Evolutionary conservation across 139 green algal genomes (phyloP), one percentile per base, ranked within the genome.

Genomic region (Microglena sp.): DNA sequence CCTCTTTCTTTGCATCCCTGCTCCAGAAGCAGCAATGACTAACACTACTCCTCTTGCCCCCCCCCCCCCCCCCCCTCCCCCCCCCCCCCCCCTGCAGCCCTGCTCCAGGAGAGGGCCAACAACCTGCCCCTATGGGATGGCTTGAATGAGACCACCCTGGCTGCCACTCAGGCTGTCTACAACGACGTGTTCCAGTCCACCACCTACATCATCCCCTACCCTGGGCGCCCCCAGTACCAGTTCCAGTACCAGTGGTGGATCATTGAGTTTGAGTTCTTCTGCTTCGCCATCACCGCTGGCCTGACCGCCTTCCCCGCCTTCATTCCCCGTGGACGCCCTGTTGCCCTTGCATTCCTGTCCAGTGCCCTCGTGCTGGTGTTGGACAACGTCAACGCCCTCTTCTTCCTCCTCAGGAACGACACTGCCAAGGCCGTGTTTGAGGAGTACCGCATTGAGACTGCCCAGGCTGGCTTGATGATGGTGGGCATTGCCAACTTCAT

Each of bases 161-260:
- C 21, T 5, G 33, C 64, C 0, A 45, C 32, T 15, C 29, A 1
- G 8, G 26, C n/a, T 1, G 5, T 45, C 8, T 70, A 70, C 64
- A 64, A 63, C 15, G 53, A 56, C 2, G 53, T 70, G 11, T 70
- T 70, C 54, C 27, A 44, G 64, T 29, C 2, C 4, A 60, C 65
- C 31, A 55, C n/a, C 2, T 72, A 72, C 66, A 66, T 72, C 57
- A 67, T 72, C 31, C 56, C 56, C 32, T 72, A 72, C 44, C 57
- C 66, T 33, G 32, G 66, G 56, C 43, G 15, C 0, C 57, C 66
- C 24, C 31, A 61, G 66, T 72, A 62, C 66, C 66, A 72, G 66
- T 72, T 72, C 57, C 66, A 72, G 57, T 66, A 66, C 57, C 45
- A 72, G 66, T 66, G 66, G 56, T 70, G 53, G 54, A 72, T 72